phyloP scores from a whole-genome alignment of 164 flowering plant genomes.

The Tinospora cordifolia region DNA sequence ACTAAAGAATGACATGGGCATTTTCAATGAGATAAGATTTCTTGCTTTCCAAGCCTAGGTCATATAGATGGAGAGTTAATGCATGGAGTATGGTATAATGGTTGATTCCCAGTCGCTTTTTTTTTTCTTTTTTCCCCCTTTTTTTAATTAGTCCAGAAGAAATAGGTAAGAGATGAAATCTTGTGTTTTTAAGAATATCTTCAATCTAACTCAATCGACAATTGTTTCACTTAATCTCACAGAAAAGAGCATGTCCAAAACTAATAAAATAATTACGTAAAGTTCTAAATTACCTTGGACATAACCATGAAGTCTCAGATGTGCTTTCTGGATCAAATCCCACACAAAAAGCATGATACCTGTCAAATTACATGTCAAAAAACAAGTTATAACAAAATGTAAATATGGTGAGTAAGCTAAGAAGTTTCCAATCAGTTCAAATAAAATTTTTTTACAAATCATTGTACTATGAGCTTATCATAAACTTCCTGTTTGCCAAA shows the following conservation, averaged over 20 bases:
- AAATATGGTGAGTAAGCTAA: background rate
- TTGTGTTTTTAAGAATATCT: background rate
- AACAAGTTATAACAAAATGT: constrained; percentile 14
- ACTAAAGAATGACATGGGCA: background rate
- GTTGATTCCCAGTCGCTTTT: too few species aligned
- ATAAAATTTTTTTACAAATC: background rate
- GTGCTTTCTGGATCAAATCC: constrained; percentile 79
- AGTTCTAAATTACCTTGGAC: constrained; percentile 64
- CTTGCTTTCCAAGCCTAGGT: background rate
- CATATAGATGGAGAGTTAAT: too few species aligned
- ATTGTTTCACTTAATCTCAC: background rate
- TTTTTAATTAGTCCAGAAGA: too few species aligned
- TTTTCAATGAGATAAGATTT: background rate
- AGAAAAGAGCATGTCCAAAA: background rate
- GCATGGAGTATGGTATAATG: too few species aligned
- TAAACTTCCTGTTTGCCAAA: background rate
- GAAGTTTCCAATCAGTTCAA: background rate
- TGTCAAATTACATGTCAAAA: constrained; percentile 26
- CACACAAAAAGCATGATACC: constrained; percentile 98
- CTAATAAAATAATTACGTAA: background rate
- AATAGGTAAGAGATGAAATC: background rate
- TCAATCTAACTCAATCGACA: background rate
- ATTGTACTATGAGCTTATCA: background rate
- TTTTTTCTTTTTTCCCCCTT: too few species aligned
- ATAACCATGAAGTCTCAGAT: constrained; percentile 75